A percentile compares a stretch with the other conserved stretches of the same genome.
Evolutionary conservation across 345 rosid species (phyloP).

Genomic region (Linum usitatissimum): DNA sequence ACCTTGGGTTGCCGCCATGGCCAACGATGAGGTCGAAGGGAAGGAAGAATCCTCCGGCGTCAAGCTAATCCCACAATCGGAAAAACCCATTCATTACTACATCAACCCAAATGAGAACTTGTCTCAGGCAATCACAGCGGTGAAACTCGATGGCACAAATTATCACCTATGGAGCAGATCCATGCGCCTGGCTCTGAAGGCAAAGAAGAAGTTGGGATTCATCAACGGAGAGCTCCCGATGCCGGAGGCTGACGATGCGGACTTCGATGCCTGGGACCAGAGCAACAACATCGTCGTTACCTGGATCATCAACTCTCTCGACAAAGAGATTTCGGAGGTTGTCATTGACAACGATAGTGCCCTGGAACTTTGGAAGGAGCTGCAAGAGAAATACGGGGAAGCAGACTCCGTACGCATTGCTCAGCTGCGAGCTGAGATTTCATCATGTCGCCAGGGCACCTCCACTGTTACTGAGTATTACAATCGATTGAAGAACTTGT

Average conservation of each 20-base stretch:
- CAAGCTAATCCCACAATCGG: no score
- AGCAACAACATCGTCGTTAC: neutral
- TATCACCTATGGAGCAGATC: neutral
- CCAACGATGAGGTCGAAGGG: no score
- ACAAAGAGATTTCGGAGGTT: neutral
- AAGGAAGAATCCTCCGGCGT: no score
- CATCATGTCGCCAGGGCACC: neutral
- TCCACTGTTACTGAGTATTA: neutral
- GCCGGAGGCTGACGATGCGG: neutral
- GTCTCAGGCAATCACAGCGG: neutral
- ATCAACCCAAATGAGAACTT: neutral
- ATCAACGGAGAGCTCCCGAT: neutral
- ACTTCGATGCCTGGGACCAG: neutral
- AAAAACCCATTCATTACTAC: no score
- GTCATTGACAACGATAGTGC: neutral
- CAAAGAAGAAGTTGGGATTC: neutral
- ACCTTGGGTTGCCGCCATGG: no score
- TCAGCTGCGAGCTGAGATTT: neutral
- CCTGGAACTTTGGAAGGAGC: neutral
- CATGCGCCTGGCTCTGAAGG: neutral
- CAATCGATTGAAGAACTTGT: neutral
- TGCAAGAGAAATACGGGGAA: neutral
- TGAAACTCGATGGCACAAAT: neutral
- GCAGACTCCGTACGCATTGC: neutral
- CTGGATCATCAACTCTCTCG: neutral